Percentiles rank a stretch among this genome's conserved stretches.
Conservation (phyloP, 148 eudicot genomes). For the Amaranthus cruentus region DNA sequence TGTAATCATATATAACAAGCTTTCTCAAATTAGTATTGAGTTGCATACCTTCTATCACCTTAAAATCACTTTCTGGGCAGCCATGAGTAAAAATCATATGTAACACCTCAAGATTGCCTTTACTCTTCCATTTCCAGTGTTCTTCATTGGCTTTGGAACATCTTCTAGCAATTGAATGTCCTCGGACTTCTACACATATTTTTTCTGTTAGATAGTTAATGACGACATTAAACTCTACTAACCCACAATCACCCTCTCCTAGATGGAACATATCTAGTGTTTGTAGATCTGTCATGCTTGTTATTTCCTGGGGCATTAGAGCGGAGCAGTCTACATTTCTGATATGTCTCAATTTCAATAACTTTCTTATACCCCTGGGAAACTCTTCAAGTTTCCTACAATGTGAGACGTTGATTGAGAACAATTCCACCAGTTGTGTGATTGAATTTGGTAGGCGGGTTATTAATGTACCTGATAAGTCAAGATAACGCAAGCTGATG, state of each 20-base stretch:
- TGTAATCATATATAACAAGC: neutral
- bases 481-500: constrained; percentile 11
- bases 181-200: neutral
- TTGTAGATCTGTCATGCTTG: constrained; percentile 1
- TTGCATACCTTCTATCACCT: neutral
- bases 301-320: constrained; percentile 10
- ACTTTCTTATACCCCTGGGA: neutral
- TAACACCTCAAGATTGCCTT: neutral
- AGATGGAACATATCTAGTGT: neutral
- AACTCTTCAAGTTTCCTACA: neutral
- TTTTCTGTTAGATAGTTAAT: neutral
- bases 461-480: constrained; percentile 7
- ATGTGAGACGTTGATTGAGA: neutral
- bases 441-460: constrained; percentile 10
- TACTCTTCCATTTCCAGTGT: neutral
- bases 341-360: constrained; percentile 12
- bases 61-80: neutral
- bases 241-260: neutral
- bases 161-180: too few relatives aligned
- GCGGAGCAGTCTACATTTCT: neutral
- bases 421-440: neutral
- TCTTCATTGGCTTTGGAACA: neutral
- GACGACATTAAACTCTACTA: neutral
- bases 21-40: neutral
- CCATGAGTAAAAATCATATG: neutral